Evolutionary conservation across 306 rosid species (phyloP).

Genomic region (Hylodesmum podocarpum): DNA sequence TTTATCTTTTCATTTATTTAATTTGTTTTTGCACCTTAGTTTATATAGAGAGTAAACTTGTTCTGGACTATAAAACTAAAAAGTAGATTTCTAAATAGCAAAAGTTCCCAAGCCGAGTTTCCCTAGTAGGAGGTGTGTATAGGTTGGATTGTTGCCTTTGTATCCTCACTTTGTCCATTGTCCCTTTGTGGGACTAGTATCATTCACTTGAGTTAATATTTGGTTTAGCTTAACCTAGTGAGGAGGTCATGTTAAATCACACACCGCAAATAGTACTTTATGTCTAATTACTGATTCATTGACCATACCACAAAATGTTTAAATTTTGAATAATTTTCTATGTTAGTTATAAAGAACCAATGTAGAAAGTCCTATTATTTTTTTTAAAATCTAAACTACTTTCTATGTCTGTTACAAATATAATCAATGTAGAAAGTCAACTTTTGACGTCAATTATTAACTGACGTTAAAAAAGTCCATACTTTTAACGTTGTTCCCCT

Average conservation of each 20-base stretch:
- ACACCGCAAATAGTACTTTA: background rate
- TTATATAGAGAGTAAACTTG: background rate
- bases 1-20: background rate
- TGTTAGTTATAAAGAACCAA: no score
- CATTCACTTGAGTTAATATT: background rate
- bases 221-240: background rate
- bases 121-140: background rate
- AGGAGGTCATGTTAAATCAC: background rate
- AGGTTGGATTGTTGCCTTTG: slow-evolving; percentile 15
- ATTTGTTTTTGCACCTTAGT: background rate
- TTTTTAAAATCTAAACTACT: no score
- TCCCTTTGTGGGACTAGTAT: background rate
- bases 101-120: background rate
- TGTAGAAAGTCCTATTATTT: no score
- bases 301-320: background rate
- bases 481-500: no score
- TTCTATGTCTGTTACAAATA: no score
- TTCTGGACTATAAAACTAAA: background rate
- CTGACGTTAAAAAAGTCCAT: no score
- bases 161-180: slow-evolving; percentile 1
- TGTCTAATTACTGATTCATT: background rate
- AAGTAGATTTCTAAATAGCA: background rate
- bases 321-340: no score
- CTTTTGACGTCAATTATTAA: no score
- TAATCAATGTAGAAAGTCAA: no score